Conservation (phyloP, 306 rosid species). For the Gastrolobium bilobum region DNA sequence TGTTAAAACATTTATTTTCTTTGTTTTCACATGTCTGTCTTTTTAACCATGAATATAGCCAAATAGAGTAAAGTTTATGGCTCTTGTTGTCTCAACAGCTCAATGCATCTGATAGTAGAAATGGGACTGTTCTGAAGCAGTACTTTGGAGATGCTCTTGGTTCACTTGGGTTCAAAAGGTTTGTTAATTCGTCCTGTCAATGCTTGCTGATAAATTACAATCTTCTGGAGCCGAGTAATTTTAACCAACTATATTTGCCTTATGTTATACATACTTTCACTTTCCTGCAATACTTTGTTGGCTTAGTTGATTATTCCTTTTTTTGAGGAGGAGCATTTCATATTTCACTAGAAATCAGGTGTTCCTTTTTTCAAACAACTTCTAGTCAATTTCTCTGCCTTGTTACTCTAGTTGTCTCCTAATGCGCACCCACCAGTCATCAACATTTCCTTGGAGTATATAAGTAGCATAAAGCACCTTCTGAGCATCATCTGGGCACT, state of each 20-base stretch:
- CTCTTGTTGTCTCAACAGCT: slow-evolving; percentile 62
- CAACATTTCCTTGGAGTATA: too few relatives aligned
- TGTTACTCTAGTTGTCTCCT: too few relatives aligned
- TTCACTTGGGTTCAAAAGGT: slow-evolving; percentile 79
- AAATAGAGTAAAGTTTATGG: slow-evolving; percentile 31
- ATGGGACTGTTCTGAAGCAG: slow-evolving; percentile 79
- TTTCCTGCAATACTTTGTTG: slow-evolving; percentile 39
- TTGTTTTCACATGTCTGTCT: slow-evolving; percentile 21
- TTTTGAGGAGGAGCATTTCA: slow-evolving; percentile 30
- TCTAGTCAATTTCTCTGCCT: too few relatives aligned
- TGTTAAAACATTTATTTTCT: slow-evolving; percentile 18
- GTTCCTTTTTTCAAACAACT: too few relatives aligned
- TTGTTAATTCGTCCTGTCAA: slow-evolving; percentile 44
- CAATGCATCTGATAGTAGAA: slow-evolving; percentile 83
- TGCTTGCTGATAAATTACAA: slow-evolving; percentile 34
- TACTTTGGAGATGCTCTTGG: slow-evolving; percentile 78
- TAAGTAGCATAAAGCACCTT: too few relatives aligned
- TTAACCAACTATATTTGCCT: slow-evolving; percentile 38
- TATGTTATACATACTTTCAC: slow-evolving; percentile 17
- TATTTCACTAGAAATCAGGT: slow-evolving; percentile 28
- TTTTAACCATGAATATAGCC: slow-evolving; percentile 19
- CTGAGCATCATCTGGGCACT: too few relatives aligned
- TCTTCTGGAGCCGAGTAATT: slow-evolving; percentile 38
- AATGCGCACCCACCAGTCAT: too few relatives aligned
- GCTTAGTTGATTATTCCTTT: slow-evolving; percentile 27